phyloP scores from a whole-genome alignment of 2,329 filamentous ascomycete species.

The Ophiostoma novo-ulmi region DNA sequence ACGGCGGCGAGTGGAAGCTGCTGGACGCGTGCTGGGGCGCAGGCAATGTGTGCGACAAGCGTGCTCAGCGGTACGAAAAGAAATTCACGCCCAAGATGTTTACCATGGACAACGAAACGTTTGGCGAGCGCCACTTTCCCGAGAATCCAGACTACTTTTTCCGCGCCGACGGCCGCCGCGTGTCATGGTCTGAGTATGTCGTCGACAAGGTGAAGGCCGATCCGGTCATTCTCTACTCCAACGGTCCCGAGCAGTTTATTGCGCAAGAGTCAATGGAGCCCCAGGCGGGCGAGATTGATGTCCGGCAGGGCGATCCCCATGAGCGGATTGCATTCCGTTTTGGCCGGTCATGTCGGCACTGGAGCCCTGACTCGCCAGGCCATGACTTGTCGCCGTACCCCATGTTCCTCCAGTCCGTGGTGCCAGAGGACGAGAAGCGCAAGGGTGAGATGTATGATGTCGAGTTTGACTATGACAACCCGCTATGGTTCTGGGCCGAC shows the following conservation, averaged over 20 bases:
- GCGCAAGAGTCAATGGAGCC: slow-evolving; percentile 59
- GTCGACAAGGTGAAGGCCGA: slow-evolving; percentile 52
- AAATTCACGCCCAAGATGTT: slow-evolving; percentile 62
- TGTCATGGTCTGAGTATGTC: slow-evolving; percentile 79
- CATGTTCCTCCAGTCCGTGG: slow-evolving; percentile 63
- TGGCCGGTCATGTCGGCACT: slow-evolving; percentile 73
- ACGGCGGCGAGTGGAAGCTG: slow-evolving; percentile 84
- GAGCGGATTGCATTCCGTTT: slow-evolving; percentile 72
- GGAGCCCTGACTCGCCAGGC: slow-evolving; percentile 66
- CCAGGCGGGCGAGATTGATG: slow-evolving; percentile 38
- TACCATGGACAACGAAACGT: slow-evolving; percentile 64
- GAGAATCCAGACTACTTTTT: slow-evolving; percentile 63
- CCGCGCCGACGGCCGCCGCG: slow-evolving; percentile 61
- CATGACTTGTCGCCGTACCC: slow-evolving; percentile 63
- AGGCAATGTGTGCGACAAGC: slow-evolving; percentile 56
- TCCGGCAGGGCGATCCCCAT: slow-evolving; percentile 50
- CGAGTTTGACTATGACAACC: slow-evolving; percentile 68
- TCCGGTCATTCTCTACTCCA: slow-evolving; percentile 44
- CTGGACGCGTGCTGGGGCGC: slow-evolving; percentile 93
- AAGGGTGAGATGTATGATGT: slow-evolving; percentile 59
- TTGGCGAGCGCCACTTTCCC: slow-evolving; percentile 78
- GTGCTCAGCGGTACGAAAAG: slow-evolving; percentile 57
- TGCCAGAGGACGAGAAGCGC: slow-evolving; percentile 57
- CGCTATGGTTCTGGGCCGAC: slow-evolving; percentile 74
- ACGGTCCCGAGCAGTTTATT: slow-evolving; percentile 47